Evolutionary conservation across 73 alveolate species (phyloP).

Genomic region (Paramecium octaurelia): DNA sequence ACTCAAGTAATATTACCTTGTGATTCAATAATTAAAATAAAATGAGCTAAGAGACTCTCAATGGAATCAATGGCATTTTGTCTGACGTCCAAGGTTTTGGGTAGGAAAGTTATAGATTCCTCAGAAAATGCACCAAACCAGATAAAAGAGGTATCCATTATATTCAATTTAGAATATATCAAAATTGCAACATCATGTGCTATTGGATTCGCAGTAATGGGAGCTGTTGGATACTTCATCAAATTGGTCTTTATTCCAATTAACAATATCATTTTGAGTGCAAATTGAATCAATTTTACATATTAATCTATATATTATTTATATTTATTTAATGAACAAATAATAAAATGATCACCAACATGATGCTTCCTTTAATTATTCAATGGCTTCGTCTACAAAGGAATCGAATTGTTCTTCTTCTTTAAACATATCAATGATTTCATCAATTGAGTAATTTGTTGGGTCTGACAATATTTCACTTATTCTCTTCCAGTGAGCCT

Average conservation of each 20-base stretch:
- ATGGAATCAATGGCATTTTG: slow-evolving; percentile 54
- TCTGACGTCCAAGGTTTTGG: slow-evolving; percentile 66
- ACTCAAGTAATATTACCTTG: background rate
- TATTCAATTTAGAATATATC: slow-evolving; percentile 72
- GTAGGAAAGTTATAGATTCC: slow-evolving; percentile 71
- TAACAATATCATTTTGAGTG: slow-evolving; percentile 78
- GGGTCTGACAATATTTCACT: background rate
- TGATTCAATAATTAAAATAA: background rate
- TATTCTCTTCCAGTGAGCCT: background rate
- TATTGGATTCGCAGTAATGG: slow-evolving; percentile 86
- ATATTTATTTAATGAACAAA: background rate
- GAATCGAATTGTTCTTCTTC: background rate
- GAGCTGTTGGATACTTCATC: slow-evolving; percentile 83
- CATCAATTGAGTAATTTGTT: slow-evolving; percentile 6
- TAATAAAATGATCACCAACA: background rate
- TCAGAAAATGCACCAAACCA: slow-evolving; percentile 86
- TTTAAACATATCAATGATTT: slow-evolving; percentile 25
- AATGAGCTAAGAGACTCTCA: slow-evolving; percentile 50
- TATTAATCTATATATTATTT: background rate
- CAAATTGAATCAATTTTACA: background rate
- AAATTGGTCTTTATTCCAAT: slow-evolving; percentile 88
- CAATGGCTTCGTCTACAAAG: background rate
- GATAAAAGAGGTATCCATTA: slow-evolving; percentile 75
- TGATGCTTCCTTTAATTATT: background rate
- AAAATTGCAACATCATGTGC: slow-evolving; percentile 82